Base-by-base conservation (phyloP, 2,329 filamentous ascomycete genomes). In the Plectosphaerella sp. region DNA sequence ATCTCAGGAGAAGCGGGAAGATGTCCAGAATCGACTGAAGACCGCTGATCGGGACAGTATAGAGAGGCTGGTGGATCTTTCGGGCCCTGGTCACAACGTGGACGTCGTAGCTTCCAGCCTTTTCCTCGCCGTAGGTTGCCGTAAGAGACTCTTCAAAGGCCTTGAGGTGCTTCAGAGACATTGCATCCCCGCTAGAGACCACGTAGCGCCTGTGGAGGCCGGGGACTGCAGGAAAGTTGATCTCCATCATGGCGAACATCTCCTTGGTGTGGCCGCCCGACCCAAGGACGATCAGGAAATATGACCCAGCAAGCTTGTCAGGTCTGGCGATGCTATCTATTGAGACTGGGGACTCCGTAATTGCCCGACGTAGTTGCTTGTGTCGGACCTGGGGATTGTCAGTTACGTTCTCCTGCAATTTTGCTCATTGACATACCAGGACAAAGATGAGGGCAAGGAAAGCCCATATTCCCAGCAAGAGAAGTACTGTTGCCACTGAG, bases 241-340 rank as follows among this genome's bases (percentile, higher is more conserved):
- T 73, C 52, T 76, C 74, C 60, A 99, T 82, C 74, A 97, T 88
- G 63, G 87, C 84, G 57, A 96, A 78, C 88, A 99, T 96, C 70
- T 99, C 94, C 47, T 91, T 86, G 1, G 94, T 97, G 71, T 99
- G 94, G 1, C 94, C 94, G 33, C 94, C 94, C 3, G 89, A 95
- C 49, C 94, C 94, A 22, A 97, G 86, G 24, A 97, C 86, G 57
- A 96, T 81, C 33, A 96, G 75, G 50, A 91, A 75, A 67, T 92
- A 80, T 24, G 71, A 70, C 4, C 61, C 58, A 5, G 62, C 64
- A 16, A 63, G 56, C 20, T 42, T 33, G 49, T 16, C 52, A 37
- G 47, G 16, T 20, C 14, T 18, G 15, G 3, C 4, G 20, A 35
- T 11, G 11, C 42, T 9, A 12, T 49, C 57, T n/a, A 60, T 49